Conservation (phyloP, 768 basidiomycete species). For the Austroboletus festivus region DNA sequence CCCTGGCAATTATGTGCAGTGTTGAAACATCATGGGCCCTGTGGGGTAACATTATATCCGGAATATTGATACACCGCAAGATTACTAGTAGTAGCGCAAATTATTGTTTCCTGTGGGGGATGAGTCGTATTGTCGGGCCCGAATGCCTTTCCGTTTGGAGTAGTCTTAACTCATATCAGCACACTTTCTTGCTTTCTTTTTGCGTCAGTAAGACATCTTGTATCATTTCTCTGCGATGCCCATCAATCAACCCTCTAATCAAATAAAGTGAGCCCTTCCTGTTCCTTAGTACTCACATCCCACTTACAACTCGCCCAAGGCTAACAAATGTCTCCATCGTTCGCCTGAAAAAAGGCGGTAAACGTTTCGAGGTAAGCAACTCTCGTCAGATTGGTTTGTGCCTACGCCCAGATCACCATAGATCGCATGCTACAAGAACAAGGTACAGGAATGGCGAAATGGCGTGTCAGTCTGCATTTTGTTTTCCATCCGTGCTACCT, state of each 20-base stretch:
- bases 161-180: not conserved
- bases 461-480: slow-evolving; percentile 62
- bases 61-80: not conserved
- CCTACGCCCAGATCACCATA: slow-evolving; percentile 23
- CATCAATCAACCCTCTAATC: slow-evolving; percentile 87
- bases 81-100: not conserved
- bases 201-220: too few relatives aligned
- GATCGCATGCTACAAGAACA: slow-evolving; percentile 99
- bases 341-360: slow-evolving; percentile 93
- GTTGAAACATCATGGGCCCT: not conserved
- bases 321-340: slow-evolving; percentile 97
- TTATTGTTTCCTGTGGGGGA: too few relatives aligned
- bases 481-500: not conserved
- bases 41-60: not conserved
- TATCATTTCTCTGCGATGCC: slow-evolving; percentile 16
- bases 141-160: too few relatives aligned
- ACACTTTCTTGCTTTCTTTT: too few relatives aligned
- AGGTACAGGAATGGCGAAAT: slow-evolving; percentile 93
- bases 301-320: slow-evolving; percentile 39
- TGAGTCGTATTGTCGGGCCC: too few relatives aligned
- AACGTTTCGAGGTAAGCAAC: slow-evolving; percentile 82
- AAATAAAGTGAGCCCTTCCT: slow-evolving; percentile 64
- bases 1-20: slow-evolving; percentile 59
- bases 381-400: not conserved
- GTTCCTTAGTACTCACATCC: not conserved